Evolutionary conservation across 2,329 filamentous ascomycete genomes (phyloP), one percentile per base, ranked within the genome.

Genomic region (Fusarium sacchari): DNA sequence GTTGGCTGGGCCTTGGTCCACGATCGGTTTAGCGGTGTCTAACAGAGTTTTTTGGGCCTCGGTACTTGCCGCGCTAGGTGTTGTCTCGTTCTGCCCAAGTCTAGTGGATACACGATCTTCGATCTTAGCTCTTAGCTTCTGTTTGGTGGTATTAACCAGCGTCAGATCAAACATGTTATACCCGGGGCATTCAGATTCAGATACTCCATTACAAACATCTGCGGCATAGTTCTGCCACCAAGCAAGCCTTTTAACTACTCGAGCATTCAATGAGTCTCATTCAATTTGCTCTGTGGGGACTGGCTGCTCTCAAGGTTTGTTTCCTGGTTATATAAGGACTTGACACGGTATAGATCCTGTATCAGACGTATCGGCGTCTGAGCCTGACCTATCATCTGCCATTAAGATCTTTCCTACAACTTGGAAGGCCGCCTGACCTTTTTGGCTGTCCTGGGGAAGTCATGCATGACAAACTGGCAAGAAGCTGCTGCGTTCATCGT

Each of bases 21-120:
- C 17, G 65, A 69, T 53, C 22, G 65, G 67, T 64, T 47, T 69
- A 69, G 67, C 67, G 65, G 65, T 69, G 37, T 53, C 32, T 12
- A 37, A 7, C 14, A 55, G 36, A 49, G 42, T 55, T 63, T 63
- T 53, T 40, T 49, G 17, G 42, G 28, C 62, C 46, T 53, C 40
- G 53, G 65, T 28, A 47, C 15, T 40, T 58, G 36, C 20, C 43
- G 30, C 22, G 26, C 8, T 32, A 30, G n/a, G n/a, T n/a, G n/a
- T 34, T 34, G 30, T 61, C 55, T 64, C 17, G 8, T 37, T 43
- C 17, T 36, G 44, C 3, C 1, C 7, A 34, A 15, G 34, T 7
- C 17, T 15, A 46, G 52, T 62, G 60, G 52, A 59, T 59, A 62
- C 52, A 37, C 22, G 5, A 55, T 36, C 30, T n/a, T 8, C 34